Percentiles rank a stretch among this genome's conserved stretches.
Evolutionary conservation across 2,329 filamentous ascomycete genomes (phyloP).

Genomic region (Aureobasidium leucospermi): DNA sequence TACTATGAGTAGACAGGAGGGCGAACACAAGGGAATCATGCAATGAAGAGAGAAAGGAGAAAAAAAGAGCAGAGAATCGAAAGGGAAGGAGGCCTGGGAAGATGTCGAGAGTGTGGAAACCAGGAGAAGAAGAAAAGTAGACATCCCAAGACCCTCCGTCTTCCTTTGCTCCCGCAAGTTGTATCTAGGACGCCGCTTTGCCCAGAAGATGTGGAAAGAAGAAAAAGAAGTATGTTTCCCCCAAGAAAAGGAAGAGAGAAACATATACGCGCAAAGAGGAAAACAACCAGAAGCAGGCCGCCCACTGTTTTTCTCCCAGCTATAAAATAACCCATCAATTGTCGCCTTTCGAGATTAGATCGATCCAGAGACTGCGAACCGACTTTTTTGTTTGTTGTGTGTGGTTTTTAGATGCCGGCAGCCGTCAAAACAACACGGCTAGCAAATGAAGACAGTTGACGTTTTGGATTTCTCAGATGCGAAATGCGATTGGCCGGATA

Average conservation of each 20-base stretch:
- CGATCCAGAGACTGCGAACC: not conserved
- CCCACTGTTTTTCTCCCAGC: slow-evolving; percentile 2
- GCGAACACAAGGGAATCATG: slow-evolving; percentile 9
- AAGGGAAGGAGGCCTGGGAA: not conserved
- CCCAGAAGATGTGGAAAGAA: slow-evolving; percentile 3
- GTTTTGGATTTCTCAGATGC: not conserved
- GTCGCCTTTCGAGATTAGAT: not conserved
- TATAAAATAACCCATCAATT: slow-evolving; percentile 6
- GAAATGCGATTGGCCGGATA: not conserved
- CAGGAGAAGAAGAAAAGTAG: slow-evolving; percentile 1
- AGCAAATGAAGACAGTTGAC: not conserved
- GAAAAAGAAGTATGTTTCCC: slow-evolving; percentile 1
- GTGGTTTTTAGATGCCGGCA: not conserved
- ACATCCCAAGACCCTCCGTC: not conserved
- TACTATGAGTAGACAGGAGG: slow-evolving; percentile 13
- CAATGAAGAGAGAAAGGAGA: not conserved
- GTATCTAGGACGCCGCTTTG: slow-evolving; percentile 13
- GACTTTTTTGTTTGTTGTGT: not conserved
- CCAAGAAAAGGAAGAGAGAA: not conserved
- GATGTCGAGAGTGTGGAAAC: not conserved
- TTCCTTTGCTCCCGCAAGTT: not conserved
- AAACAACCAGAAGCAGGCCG: slow-evolving; percentile 9
- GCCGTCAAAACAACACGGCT: not conserved
- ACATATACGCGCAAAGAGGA: not conserved
- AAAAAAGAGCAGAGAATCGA: not conserved